phyloP scores from a whole-genome alignment of 2,329 filamentous ascomycete species.

The Pseudogymnoascus sp. region DNA sequence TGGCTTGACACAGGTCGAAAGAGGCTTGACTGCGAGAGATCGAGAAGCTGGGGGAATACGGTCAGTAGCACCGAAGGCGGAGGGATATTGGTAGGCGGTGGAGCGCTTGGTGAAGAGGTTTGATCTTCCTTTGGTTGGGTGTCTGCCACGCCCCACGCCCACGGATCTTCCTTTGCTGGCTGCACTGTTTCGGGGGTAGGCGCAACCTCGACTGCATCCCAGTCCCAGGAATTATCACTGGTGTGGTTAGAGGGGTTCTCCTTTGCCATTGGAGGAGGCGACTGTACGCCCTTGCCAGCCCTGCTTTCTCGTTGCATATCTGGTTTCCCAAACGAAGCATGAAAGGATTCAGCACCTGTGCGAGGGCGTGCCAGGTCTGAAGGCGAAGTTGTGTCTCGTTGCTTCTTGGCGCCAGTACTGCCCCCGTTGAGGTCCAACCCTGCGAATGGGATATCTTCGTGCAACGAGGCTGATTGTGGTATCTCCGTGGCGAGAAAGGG shows the following conservation, averaged over 20 bases:
- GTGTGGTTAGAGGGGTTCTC: not conserved
- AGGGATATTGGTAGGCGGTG: conserved; percentile 77
- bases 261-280: not conserved
- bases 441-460: conserved; percentile 44
- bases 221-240: not conserved
- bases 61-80: conserved; percentile 77
- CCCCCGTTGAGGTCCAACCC: conserved; percentile 39
- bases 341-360: not conserved
- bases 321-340: not conserved
- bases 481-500: not conserved
- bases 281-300: not conserved
- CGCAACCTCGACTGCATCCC: not conserved
- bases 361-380: conserved; percentile 14
- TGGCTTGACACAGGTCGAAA: conserved; percentile 57
- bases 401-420: conserved; percentile 25
- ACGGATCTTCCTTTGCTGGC: conserved; percentile 20
- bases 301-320: conserved; percentile 15
- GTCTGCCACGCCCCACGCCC: conserved; percentile 27
- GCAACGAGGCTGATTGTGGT: conserved; percentile 44
- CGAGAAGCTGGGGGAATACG: conserved; percentile 63
- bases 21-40: conserved; percentile 52
- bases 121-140: conserved; percentile 10
- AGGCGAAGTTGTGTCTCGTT: conserved; percentile 25
- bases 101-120: not conserved
- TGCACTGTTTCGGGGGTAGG: not conserved